A percentile compares a stretch with the other conserved stretches of the same genome.
Evolutionary conservation across 352 stramenopile genomes (phyloP).

Genomic region (Globisporangium splendens): DNA sequence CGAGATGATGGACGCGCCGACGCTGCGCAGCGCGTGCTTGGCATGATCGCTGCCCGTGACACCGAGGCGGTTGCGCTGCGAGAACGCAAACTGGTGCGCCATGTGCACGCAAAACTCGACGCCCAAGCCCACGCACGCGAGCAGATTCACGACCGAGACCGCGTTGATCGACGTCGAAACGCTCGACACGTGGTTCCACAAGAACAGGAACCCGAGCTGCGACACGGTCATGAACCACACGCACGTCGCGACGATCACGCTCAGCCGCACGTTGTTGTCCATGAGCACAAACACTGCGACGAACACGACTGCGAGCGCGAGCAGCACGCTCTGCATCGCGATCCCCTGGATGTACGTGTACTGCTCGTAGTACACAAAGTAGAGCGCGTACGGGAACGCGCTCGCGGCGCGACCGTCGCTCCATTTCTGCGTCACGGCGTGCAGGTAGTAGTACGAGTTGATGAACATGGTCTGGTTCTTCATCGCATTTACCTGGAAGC

Average conservation of each 20-base stretch:
- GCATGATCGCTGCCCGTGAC: slow-evolving; percentile 62
- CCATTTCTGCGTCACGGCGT: slow-evolving; percentile 47
- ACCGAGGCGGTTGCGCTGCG: slow-evolving; percentile 36
- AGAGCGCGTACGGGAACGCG: slow-evolving; percentile 88
- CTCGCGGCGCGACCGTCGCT: slow-evolving; percentile 10
- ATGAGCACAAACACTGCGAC: slow-evolving; percentile 75
- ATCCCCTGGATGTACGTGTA: slow-evolving; percentile 91
- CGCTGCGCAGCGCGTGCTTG: slow-evolving; percentile 64
- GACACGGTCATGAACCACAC: slow-evolving; percentile 79
- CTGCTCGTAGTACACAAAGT: slow-evolving; percentile 92
- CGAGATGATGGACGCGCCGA: slow-evolving; percentile 84
- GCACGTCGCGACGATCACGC: slow-evolving; percentile 64
- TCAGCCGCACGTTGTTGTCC: slow-evolving; percentile 59
- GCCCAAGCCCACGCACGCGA: slow-evolving; percentile 81
- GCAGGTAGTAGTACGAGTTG: slow-evolving; percentile 89
- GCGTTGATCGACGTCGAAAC: slow-evolving; percentile 84
- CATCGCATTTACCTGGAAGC: slow-evolving; percentile 85
- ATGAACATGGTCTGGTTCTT: slow-evolving; percentile 88
- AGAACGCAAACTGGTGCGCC: slow-evolving; percentile 78
- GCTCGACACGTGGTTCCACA: slow-evolving; percentile 64
- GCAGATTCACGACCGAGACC: slow-evolving; percentile 88
- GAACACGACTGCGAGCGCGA: slow-evolving; percentile 82
- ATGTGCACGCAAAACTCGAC: slow-evolving; percentile 91
- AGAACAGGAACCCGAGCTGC: slow-evolving; percentile 75
- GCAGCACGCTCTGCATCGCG: slow-evolving; percentile 78